Evolutionary conservation across 225 moss, liverwort and hornwort genomes (phyloP).

Genomic region (Sphagnum tenellum): DNA sequence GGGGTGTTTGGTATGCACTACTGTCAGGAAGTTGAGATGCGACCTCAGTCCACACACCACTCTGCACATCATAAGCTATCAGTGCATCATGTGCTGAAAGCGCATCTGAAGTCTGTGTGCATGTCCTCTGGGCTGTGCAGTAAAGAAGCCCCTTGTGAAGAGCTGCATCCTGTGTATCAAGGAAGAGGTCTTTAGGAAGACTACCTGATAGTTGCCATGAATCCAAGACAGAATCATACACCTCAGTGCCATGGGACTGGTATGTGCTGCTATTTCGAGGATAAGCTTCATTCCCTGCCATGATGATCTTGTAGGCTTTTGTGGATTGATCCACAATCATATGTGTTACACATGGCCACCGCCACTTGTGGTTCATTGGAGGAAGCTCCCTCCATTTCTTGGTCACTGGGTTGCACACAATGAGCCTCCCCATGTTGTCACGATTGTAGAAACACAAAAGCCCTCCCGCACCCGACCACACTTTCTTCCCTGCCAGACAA

Average conservation of each 20-base stretch:
- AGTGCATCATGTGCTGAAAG: constrained; percentile 28
- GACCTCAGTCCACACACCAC: constrained; percentile 34
- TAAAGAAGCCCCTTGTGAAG: constrained; percentile 26
- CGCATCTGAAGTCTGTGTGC: constrained; percentile 5
- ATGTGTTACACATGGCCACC: constrained; percentile 28
- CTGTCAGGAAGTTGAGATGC: constrained; percentile 20
- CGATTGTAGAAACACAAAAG: constrained; percentile 19
- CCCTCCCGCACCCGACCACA: constrained; percentile 28
- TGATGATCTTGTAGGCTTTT: constrained; percentile 32
- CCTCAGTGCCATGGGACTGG: constrained; percentile 14
- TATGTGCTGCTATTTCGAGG: constrained; percentile 19
- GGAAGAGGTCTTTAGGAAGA: constrained; percentile 17
- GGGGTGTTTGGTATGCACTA: constrained; percentile 28
- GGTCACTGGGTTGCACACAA: constrained; percentile 36
- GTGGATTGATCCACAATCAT: constrained; percentile 24
- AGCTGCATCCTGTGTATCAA: constrained; percentile 34
- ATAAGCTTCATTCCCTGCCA: constrained; percentile 31
- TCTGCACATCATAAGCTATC: constrained; percentile 20
- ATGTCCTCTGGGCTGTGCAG: constrained; percentile 27
- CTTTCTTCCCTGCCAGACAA: constrained; percentile 3
- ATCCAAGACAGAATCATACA: constrained; percentile 21
- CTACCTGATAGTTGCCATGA: constrained; percentile 17
- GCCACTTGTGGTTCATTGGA: constrained; percentile 15
- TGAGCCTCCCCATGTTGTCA: constrained; percentile 19
- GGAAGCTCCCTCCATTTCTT: constrained; percentile 20